Base-by-base conservation (phyloP, 1,284 basidiomycete genomes). In the Neotropicomus parvogracilis region DNA sequence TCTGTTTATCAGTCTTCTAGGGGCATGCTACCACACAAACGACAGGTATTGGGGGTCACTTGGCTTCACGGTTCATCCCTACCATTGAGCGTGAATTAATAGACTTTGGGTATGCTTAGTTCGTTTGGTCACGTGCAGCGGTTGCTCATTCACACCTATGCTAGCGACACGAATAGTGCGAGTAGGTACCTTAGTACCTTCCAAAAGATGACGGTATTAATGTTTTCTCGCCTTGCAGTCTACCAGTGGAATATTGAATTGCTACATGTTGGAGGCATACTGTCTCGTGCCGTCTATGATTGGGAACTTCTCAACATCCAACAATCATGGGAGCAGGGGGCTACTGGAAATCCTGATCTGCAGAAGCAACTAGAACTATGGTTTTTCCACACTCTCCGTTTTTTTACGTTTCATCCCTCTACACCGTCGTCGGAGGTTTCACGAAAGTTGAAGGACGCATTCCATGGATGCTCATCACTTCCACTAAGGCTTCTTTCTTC, bases 401-500 rank as follows among this genome's bases (percentile, higher is more conserved):
- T 47, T 16, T 49, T 49, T 29, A 40, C 44, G 0, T 49, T 49
- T 31, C 43, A 36, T 19, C 28, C 12, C 10, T 46, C 43, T 10
- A 49, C 44, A 3, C 38, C 38, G 1, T 46, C 33, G 5, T 20
- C 37, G 6, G 21, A 35, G 9, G 27, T 49, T 6, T 84, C 88
- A 0, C 69, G 71, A 17, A 67, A 82, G 16, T 75, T 95, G 50
- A 85, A 92, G 64, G 71, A 76, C 1, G 80, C 85, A 2, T 97
- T 97, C 69, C 97, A 95, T 64, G 66, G 72, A 0, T 90, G 85
- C 54, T 66, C 71, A 0, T 60, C 61, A 20, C 61, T 68, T 6
- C 60, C 68, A 5, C 81, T 97, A 59, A 81, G 84, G 0, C 75
- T 98, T 38, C 78, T 95, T 29, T 93, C 92, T 0, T 86, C 83